Evolutionary conservation across 2,329 filamentous ascomycete species (phyloP), one percentile per base, ranked within the genome.

Genomic region (Seiridium cupressi): DNA sequence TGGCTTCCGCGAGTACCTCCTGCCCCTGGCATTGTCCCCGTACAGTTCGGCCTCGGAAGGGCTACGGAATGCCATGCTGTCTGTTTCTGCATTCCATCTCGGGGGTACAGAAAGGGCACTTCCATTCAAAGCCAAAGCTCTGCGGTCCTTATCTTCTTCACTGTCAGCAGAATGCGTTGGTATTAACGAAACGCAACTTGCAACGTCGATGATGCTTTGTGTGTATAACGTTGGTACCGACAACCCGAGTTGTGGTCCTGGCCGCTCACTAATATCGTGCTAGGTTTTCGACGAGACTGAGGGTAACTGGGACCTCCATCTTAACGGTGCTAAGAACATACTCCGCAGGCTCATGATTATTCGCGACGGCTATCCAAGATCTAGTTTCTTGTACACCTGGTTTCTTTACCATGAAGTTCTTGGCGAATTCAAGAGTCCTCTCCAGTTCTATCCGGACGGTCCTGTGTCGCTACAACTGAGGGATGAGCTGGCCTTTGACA

Each of bases 141-240:
- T 81, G 44, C 70, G 72, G 18, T 66, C 72, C 8, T 64, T 82
- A 18, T 75, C 70, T 26, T 72, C 72, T 7, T 77, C 77, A 3
- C 65, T 81, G 36, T 65, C 66, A 11, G 65, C 62, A 31, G 70
- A 71, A 49, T 68, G 68, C 4, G 61, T 65, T 10, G 65, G 62
- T n/a, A 69, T 67, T 13, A 74, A 70, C 5, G 72, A 76, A 55
- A 72, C 72, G 6, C 78, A 80, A 60, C 70, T 81, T 55, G 77
- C 79, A 11, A 75, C 78, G 10, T 80, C 76, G 6, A 79, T 81
- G 79, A 81, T 82, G 79, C 72, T 81, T 5, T 81, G 78, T 57
- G 78, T 81, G 13, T 80, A 81, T 60, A 80, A 78, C 65, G 79
- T 80, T 62, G 66, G 76, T 62, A 5, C 13, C 31, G 40, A 35